Evolutionary conservation across 306 rosid genomes (phyloP).

Genomic region (Vigna trinervia): DNA sequence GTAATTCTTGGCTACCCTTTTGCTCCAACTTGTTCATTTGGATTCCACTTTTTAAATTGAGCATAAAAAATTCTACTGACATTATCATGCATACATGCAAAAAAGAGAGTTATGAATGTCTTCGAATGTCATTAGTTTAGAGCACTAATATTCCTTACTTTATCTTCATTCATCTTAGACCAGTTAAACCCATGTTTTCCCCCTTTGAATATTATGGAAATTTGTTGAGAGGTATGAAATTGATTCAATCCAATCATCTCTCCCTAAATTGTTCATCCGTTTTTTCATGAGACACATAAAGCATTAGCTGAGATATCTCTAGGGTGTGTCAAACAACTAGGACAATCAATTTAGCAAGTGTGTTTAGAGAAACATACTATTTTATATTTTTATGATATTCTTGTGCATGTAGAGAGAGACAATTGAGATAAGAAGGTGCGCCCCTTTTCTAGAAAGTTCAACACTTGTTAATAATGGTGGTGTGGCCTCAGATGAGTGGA

Average conservation of each 20-base stretch:
- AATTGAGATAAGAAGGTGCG: slow-evolving; percentile 68
- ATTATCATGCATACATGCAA: neutral
- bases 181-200: neutral
- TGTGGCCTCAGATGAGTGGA: slow-evolving; percentile 70
- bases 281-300: neutral
- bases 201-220: neutral
- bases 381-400: neutral
- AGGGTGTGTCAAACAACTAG: slow-evolving; percentile 18
- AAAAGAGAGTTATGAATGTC: neutral
- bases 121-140: neutral
- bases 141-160: neutral
- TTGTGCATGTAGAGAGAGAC: slow-evolving; percentile 54
- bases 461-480: slow-evolving; percentile 47
- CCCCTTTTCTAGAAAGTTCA: slow-evolving; percentile 81
- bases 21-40: neutral
- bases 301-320: neutral
- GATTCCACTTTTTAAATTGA: neutral
- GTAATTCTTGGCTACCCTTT: slow-evolving; percentile 45
- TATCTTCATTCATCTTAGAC: neutral
- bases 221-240: neutral
- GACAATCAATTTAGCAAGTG: neutral
- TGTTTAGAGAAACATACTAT: neutral
- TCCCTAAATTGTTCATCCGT: neutral
- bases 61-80: neutral
- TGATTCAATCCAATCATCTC: neutral